Base-by-base conservation (phyloP, 768 basidiomycete species). In the Rhizopogon vesiculosus region DNA sequence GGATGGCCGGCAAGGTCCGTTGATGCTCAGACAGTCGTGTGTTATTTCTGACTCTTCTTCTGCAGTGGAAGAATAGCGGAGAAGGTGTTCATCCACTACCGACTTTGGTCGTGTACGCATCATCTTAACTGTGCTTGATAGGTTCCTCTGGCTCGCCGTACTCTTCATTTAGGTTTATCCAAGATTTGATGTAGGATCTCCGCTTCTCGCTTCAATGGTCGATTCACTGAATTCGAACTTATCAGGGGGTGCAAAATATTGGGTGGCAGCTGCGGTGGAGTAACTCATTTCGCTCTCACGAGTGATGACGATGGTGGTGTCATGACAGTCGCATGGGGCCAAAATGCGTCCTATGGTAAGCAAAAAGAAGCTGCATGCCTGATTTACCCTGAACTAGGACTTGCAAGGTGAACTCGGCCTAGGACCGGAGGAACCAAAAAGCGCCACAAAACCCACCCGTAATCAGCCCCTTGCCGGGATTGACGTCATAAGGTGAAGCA, bases 51-150 rank as follows among this genome's bases (percentile, higher is more conserved):
- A 53, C 56, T 56, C 28, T 62, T 64, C 35, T 72, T 42, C 63
- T 64, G 41, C 68, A 93, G 84, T 98, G 91, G 91, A 98, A 98
- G 71, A 91, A 86, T 60, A 93, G 92, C 6, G 95, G 95, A 10
- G 95, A 97, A 70, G 95, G 93, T 83, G 62, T 51, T 72, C 62
- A 19, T 33, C 7, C 15, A 38, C 31, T 28, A 33, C 13, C 38
- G 43, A 16, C 9, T 43, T 39, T 13, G 41, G 38, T 41, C 13
- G 4, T 31, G 41, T 51, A 35, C 48, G 51, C 38, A 52, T 53
- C 61, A 49, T 10, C 19, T 16, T 51, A n/a, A 58, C n/a, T n/a
- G 52, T 42, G 9, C n/a, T 45, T 41, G 38, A n/a, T 42, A 89
- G 90, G 92, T 25, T 94, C 93, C n/a, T 82, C 82, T 15, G 92